Evolutionary conservation across 495 filamentous ascomycete genomes (phyloP), one percentile per base, ranked within the genome.

Genomic region (Trichoderma erinaceum): DNA sequence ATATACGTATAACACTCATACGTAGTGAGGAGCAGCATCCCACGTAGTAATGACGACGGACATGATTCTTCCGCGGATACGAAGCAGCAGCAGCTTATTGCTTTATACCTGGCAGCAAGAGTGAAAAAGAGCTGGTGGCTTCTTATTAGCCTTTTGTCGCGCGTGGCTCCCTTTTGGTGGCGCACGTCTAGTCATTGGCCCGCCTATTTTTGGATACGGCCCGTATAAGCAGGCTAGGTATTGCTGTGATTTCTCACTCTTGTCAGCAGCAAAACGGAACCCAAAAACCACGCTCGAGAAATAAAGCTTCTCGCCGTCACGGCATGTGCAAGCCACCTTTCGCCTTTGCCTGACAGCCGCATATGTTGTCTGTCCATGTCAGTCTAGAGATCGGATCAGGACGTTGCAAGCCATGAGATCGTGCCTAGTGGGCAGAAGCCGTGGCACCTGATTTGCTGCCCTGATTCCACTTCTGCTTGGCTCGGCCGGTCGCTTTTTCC

Each of bases 131-230:
- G 35, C 35, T 38, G 4, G 35, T 38, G 35, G 35, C 35, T 38
- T 38, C 8, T 38, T 38, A 38, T 38, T 38, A 38, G 35, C 35
- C 35, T 38, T 38, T 38, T 38, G 35, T 10, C 35, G 35, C 32
- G 32, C 35, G 35, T 38, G 35, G 18, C 25, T 23, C 18, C 21
- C 46, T 18, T 52, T 52, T n/a, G 7, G 48, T 18, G 48, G 48
- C n/a, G 48, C 48, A 23, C 21, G 18, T n/a, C 35, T 38, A 38
- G 35, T 38, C 35, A 52, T 52, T 52, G 48, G 48, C 48, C 18
- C 18, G 48, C 48, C 48, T 52, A 52, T 52, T 52, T 52, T 52
- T 52, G 48, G 48, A 52, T n/a, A 52, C 48, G 48, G 48, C 48
- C 48, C 43, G 43, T 46, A 16, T 46, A 18, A 46, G 43, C 13